Evolutionary conservation across 139 green algal genomes (phyloP).

Genomic region (Parachlorella kessleri): DNA sequence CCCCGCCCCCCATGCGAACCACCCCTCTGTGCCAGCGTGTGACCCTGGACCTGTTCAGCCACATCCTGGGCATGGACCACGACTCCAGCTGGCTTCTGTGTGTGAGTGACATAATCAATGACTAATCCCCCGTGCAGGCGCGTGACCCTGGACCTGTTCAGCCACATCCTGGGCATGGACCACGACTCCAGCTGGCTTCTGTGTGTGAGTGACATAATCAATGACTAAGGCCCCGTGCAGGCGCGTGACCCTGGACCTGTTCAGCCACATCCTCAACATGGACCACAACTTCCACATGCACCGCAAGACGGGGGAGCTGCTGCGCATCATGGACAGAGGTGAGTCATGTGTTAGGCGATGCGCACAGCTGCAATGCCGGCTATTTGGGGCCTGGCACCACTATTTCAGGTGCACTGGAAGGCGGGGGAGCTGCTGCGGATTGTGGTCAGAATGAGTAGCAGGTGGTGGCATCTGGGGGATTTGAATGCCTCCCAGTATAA

Average conservation of each 20-base stretch:
- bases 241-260: conserved; percentile 71
- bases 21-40: conserved; percentile 61
- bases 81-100: no score
- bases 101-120: no score
- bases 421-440: background rate
- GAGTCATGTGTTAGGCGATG: background rate
- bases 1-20: no score
- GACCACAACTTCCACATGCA: conserved; percentile 83
- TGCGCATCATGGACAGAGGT: conserved; percentile 77
- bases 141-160: conserved; percentile 73
- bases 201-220: no score
- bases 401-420: background rate
- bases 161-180: conserved; percentile 73
- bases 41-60: conserved; percentile 68
- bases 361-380: background rate
- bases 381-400: no score
- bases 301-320: conserved; percentile 80
- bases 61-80: conserved; percentile 76
- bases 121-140: no score
- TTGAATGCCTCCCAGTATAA: background rate
- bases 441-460: background rate
- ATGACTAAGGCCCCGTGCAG: conserved; percentile 21
- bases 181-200: no score
- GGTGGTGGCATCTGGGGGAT: background rate
- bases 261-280: conserved; percentile 71